These are phyloP conservation scores for Hordeum vulgare DNA, from an alignment of 176 grass and related monocot genomes.

Conservation along the genomic window DNA sequence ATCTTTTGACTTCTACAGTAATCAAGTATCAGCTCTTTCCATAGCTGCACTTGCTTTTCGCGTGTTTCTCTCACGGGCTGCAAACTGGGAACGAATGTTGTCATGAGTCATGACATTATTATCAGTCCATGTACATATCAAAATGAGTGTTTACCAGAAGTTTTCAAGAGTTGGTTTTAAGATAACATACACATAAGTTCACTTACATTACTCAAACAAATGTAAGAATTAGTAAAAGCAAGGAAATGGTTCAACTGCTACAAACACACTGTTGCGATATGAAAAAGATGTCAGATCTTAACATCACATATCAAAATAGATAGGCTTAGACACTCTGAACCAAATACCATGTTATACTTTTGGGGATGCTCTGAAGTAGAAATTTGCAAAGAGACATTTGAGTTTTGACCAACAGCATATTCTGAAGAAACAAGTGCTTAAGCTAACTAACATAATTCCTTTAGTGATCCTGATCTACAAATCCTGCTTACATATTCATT, in stretches of 20 bases:
- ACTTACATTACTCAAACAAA: slow-evolving; percentile 1
- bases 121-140: not conserved
- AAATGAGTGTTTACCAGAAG: not conserved
- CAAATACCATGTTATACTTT: not conserved
- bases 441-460: not conserved
- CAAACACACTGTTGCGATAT: not conserved
- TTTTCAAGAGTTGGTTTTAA: not conserved
- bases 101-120: slow-evolving; percentile 7
- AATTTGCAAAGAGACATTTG: not conserved
- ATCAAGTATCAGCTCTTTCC: slow-evolving; percentile 93
- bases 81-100: slow-evolving; percentile 46
- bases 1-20: slow-evolving; percentile 88
- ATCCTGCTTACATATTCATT: not conserved
- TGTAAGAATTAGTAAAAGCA: not conserved
- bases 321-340: not conserved
- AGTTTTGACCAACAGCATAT: not conserved
- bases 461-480: not conserved
- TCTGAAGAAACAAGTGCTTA: not conserved
- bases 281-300: not conserved
- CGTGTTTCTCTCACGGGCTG: slow-evolving; percentile 86
- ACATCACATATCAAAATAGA: too few species aligned
- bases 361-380: not conserved
- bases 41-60: slow-evolving; percentile 92
- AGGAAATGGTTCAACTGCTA: slow-evolving; percentile 4
- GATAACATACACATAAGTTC: not conserved